Conservation (phyloP, 148 eudicot genomes). For the Silene uniflora region DNA sequence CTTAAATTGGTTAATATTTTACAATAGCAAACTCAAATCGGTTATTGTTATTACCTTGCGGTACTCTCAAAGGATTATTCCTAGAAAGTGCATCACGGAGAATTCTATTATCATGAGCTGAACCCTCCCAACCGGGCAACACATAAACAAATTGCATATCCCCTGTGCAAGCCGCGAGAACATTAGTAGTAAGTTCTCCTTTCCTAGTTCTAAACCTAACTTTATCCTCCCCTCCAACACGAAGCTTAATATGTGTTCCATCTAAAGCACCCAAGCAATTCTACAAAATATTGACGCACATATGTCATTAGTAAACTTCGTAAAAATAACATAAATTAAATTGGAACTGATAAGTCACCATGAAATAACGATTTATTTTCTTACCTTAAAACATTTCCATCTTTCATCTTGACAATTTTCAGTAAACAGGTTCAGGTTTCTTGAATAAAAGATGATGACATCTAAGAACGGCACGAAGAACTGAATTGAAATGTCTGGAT, state of each 20-base stretch:
- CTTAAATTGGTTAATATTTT: neutral
- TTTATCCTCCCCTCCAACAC: conserved; percentile 9
- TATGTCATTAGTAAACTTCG: too few relatives aligned
- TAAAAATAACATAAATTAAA: too few relatives aligned
- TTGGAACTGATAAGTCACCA: too few relatives aligned
- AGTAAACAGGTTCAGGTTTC: neutral
- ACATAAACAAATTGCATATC: conserved; percentile 12
- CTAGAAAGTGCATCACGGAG: conserved; percentile 4
- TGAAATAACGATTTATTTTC: neutral
- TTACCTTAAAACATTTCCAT: conserved; percentile 10
- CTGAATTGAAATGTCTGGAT: conserved; percentile 13
- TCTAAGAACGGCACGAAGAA: conserved; percentile 9
- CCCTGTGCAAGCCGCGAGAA: conserved; percentile 4
- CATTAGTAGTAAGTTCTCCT: conserved; percentile 13
- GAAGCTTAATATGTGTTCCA: conserved; percentile 15
- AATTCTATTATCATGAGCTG: conserved; percentile 11
- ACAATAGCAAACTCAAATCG: neutral
- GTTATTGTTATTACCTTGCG: conserved; percentile 13
- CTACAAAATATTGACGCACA: neutral
- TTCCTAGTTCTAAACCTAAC: conserved; percentile 19
- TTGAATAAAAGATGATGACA: conserved; percentile 3
- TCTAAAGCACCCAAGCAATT: conserved; percentile 14
- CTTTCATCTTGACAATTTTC: conserved; percentile 10
- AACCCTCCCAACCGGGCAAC: conserved; percentile 10
- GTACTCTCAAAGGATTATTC: conserved; percentile 1